These are phyloP conservation scores for Biancaea sappan DNA, from an alignment of 306 rosid genomes.

Conservation along the genomic window DNA sequence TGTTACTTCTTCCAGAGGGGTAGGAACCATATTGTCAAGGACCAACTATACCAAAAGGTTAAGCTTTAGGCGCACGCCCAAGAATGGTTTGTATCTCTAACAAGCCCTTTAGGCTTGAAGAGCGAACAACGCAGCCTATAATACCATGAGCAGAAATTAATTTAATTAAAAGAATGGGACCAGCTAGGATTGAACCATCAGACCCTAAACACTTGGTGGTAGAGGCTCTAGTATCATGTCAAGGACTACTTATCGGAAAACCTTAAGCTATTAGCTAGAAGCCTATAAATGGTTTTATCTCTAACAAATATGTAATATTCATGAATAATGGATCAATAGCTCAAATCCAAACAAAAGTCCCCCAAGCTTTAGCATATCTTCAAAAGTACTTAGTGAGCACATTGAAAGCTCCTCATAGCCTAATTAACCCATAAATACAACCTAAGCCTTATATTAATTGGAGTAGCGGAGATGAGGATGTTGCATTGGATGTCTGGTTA, in stretches of 20 bases:
- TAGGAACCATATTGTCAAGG: not conserved
- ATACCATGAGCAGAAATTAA: not conserved
- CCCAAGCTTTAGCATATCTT: not conserved
- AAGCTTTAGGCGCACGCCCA: not conserved
- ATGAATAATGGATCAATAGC: not conserved
- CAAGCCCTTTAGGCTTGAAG: not conserved
- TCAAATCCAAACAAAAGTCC: not conserved
- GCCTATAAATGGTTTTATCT: not conserved
- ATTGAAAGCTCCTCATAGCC: constrained; percentile 10
- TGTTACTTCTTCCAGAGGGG: not conserved
- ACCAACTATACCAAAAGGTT: not conserved
- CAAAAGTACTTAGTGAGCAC: not conserved
- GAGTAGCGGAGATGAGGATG: too few species aligned
- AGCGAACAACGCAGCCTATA: not conserved
- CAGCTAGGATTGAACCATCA: not conserved
- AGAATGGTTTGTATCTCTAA: not conserved
- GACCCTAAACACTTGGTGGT: not conserved
- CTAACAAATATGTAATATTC: not conserved
- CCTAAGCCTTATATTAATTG: not conserved
- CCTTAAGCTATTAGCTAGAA: not conserved
- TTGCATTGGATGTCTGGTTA: too few species aligned
- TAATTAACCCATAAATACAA: not conserved
- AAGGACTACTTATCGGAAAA: not conserved
- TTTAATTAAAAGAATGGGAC: not conserved
- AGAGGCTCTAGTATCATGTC: not conserved